Conservation (phyloP, 2,329 filamentous ascomycete species). For the Colletotrichum sp. region DNA sequence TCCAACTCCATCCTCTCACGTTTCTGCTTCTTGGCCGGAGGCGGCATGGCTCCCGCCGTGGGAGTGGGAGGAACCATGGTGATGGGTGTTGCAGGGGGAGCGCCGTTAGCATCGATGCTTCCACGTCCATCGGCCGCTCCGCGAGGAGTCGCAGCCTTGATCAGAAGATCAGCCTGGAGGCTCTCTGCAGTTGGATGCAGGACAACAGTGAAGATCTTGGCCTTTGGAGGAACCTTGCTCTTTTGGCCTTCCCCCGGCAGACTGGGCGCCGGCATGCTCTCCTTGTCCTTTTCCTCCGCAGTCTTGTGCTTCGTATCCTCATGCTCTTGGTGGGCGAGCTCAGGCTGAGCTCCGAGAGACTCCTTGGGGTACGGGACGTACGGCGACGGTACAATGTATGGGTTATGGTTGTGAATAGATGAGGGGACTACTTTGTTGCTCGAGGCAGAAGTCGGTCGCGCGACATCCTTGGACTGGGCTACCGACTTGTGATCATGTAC, state of each 20-base stretch:
- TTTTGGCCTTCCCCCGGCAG: slow-evolving; percentile 51
- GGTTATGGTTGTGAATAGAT: slow-evolving; percentile 92
- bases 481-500: slow-evolving; percentile 85
- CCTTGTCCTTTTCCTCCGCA: slow-evolving; percentile 56
- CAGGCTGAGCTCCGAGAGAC: slow-evolving; percentile 28
- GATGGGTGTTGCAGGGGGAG: slow-evolving; percentile 72
- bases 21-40: slow-evolving; percentile 72
- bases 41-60: slow-evolving; percentile 62
- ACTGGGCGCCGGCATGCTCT: slow-evolving; percentile 60
- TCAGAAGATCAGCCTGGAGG: slow-evolving; percentile 74
- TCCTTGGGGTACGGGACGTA: slow-evolving; percentile 77
- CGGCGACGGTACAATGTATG: slow-evolving; percentile 87
- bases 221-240: slow-evolving; percentile 55
- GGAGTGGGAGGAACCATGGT: slow-evolving; percentile 66
- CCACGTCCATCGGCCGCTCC: slow-evolving; percentile 38
- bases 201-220: slow-evolving; percentile 77
- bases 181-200: slow-evolving; percentile 84
- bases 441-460: slow-evolving; percentile 57
- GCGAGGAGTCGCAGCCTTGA: slow-evolving; percentile 76
- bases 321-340: slow-evolving; percentile 25
- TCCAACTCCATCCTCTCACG: slow-evolving; percentile 78
- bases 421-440: slow-evolving; percentile 70
- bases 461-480: slow-evolving; percentile 64
- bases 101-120: slow-evolving; percentile 38
- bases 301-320: slow-evolving; percentile 44